phyloP scores from a whole-genome alignment of 306 rosid species.

The Trichosanthes truncata region DNA sequence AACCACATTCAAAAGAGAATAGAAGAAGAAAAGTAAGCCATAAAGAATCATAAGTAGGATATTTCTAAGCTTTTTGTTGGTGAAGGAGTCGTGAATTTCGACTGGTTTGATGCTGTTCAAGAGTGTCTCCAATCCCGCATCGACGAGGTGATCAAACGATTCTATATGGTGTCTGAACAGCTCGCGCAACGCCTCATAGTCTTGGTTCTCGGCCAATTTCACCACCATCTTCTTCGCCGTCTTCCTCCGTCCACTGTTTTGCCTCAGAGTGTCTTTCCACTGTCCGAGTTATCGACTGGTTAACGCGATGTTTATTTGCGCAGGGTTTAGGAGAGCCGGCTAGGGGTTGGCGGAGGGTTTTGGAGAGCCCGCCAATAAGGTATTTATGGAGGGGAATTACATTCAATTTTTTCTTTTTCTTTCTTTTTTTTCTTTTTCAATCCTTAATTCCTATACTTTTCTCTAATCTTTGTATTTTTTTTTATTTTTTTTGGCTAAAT shows the following conservation, averaged over 20 bases:
- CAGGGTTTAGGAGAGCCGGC: background rate
- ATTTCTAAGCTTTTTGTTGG: conserved; percentile 46
- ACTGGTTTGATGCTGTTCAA: conserved; percentile 39
- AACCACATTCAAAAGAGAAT: background rate
- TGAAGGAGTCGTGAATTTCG: conserved; percentile 28
- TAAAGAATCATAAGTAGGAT: conserved; percentile 35
- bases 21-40: background rate
- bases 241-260: background rate
- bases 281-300: background rate
- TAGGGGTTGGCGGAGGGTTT: background rate
- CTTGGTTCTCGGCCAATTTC: conserved; percentile 15
- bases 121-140: conserved; percentile 42
- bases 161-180: conserved; percentile 70
- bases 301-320: background rate
- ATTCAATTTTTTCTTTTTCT: background rate
- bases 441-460: background rate
- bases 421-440: background rate
- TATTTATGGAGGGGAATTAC: background rate
- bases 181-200: conserved; percentile 35
- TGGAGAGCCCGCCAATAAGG: background rate
- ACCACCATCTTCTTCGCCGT: conserved; percentile 20
- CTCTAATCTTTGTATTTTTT: too few species aligned
- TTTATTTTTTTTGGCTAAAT: too few species aligned
- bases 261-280: background rate
- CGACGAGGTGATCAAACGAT: conserved; percentile 55